These are phyloP conservation scores for Ophiosphaerella narmari DNA, from an alignment of 2,329 filamentous ascomycete species.

Conservation along the genomic window DNA sequence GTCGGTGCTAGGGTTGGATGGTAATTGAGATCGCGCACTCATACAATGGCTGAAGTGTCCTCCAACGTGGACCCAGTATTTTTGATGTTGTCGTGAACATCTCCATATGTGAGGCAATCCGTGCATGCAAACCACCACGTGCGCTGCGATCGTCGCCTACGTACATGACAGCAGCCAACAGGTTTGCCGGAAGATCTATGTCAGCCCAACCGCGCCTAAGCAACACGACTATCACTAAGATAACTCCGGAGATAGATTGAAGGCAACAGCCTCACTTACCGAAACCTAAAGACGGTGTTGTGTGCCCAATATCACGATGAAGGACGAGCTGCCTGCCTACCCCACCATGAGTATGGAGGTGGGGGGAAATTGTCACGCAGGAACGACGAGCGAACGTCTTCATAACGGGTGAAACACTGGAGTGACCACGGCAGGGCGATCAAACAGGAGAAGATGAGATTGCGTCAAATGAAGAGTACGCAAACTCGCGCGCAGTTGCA, in stretches of 20 bases:
- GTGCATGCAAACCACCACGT: neutral
- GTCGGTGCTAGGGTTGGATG: neutral
- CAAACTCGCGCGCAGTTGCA: neutral
- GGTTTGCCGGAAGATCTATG: neutral
- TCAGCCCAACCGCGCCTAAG: conserved; percentile 8
- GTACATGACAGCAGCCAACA: too few species aligned
- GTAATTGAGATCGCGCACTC: neutral
- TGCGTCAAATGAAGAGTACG: neutral
- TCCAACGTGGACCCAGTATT: too few species aligned
- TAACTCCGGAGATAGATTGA: conserved; percentile 14
- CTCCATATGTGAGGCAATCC: neutral
- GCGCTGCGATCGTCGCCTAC: too few species aligned
- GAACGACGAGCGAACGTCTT: too few species aligned
- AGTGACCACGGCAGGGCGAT: conserved; percentile 8
- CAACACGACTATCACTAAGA: conserved; percentile 7
- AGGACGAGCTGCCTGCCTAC: too few species aligned
- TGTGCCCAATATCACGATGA: neutral
- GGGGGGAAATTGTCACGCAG: too few species aligned
- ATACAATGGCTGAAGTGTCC: neutral
- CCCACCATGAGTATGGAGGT: conserved; percentile 1
- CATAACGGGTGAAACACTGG: neutral
- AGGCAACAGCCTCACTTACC: conserved; percentile 4
- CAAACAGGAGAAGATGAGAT: conserved; percentile 19
- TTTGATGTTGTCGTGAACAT: neutral
- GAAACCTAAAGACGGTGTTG: neutral